A percentile compares a stretch with the other conserved stretches of the same genome.
Conservation (phyloP, 176 grass and related monocot species). For the Ensete glaucum region DNA sequence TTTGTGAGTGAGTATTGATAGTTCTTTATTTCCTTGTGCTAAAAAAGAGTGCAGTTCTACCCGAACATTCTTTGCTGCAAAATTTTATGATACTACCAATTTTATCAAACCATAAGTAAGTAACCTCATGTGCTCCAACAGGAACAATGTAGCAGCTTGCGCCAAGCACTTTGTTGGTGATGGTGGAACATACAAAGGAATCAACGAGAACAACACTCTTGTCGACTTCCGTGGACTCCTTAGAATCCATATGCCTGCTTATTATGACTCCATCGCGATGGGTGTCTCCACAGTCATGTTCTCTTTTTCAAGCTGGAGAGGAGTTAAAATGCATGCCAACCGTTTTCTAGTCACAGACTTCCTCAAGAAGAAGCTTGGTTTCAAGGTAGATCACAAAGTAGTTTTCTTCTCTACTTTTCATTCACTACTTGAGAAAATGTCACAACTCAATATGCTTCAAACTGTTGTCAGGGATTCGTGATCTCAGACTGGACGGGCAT, state of each 20-base stretch:
- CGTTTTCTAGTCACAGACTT: neutral
- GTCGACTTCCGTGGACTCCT: neutral
- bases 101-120: no score
- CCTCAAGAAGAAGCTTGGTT: slow-evolving; percentile 1
- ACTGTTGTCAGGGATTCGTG: slow-evolving; percentile 4
- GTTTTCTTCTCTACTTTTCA: no score
- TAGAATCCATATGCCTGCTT: slow-evolving; percentile 8
- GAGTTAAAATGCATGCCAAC: slow-evolving; percentile 3
- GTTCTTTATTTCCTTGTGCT: no score
- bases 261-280: slow-evolving; percentile 2
- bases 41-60: no score
- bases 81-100: no score
- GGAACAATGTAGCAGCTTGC: neutral
- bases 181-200: slow-evolving; percentile 3
- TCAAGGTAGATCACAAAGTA: neutral
- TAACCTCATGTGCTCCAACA: neutral
- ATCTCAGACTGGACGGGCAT: slow-evolving; percentile 7
- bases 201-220: neutral
- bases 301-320: neutral
- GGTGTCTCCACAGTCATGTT: slow-evolving; percentile 1
- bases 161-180: slow-evolving; percentile 6
- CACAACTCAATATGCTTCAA: no score
- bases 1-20: no score
- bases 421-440: no score
- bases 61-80: no score